phyloP scores from a whole-genome alignment of 2,329 filamentous ascomycete species.

The Hortaea sp. region DNA sequence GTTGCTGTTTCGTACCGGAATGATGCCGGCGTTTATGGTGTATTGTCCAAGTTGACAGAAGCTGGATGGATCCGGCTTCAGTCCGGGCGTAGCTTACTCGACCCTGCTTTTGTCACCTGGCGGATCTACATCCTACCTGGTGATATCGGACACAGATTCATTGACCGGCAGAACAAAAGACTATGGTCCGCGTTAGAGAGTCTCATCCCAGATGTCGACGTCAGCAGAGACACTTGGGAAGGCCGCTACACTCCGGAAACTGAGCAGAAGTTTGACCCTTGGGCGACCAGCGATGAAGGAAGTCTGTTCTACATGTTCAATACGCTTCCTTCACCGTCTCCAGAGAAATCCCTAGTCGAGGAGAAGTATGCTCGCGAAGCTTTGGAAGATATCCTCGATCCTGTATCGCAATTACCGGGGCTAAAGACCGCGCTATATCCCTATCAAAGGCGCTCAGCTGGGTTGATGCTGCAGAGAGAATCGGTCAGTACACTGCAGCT shows the following conservation, averaged over 20 bases:
- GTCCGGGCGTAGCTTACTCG: slow-evolving; percentile 2
- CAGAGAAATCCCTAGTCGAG: slow-evolving; percentile 39
- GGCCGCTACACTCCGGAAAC: slow-evolving; percentile 27
- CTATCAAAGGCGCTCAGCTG: slow-evolving; percentile 72
- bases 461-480: slow-evolving; percentile 77
- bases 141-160: slow-evolving; percentile 46
- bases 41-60: slow-evolving; percentile 4
- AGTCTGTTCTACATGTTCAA: slow-evolving; percentile 67
- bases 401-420: slow-evolving; percentile 41
- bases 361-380: slow-evolving; percentile 44
- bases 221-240: slow-evolving; percentile 46
- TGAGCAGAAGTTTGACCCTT: slow-evolving; percentile 27
- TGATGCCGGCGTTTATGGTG: background rate
- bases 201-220: slow-evolving; percentile 48
- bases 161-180: slow-evolving; percentile 40
- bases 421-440: slow-evolving; percentile 58
- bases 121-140: slow-evolving; percentile 19
- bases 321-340: slow-evolving; percentile 56
- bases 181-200: slow-evolving; percentile 38
- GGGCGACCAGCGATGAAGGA: slow-evolving; percentile 33
- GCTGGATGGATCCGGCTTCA: slow-evolving; percentile 9
- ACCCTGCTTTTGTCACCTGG: slow-evolving; percentile 6
- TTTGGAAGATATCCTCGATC: slow-evolving; percentile 46
- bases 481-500: slow-evolving; percentile 51
- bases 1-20: background rate